phyloP scores from a whole-genome alignment of 441 rosid species.

The Capsella rubella region DNA sequence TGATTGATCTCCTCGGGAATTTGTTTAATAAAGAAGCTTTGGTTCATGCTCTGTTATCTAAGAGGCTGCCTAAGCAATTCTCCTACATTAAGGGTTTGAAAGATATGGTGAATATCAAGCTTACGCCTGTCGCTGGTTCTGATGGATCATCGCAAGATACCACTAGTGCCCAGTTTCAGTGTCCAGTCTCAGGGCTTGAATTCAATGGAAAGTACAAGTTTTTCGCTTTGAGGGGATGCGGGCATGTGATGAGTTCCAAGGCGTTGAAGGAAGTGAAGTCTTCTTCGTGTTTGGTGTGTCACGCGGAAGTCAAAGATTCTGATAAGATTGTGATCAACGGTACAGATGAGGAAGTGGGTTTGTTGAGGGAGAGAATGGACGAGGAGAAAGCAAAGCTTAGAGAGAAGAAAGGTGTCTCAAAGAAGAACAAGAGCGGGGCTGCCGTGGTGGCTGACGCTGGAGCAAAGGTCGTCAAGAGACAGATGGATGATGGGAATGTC shows the following conservation, averaged over 20 bases:
- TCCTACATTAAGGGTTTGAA: constrained; percentile 79
- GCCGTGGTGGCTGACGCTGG: constrained; percentile 52
- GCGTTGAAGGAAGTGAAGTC: constrained; percentile 93
- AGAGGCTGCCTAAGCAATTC: constrained; percentile 75
- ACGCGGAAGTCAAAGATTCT: constrained; percentile 62
- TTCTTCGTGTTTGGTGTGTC: constrained; percentile 83
- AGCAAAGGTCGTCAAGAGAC: constrained; percentile 47
- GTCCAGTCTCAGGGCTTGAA: constrained; percentile 81
- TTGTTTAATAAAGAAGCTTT: constrained; percentile 83
- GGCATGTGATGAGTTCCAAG: constrained; percentile 91
- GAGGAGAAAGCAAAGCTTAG: constrained; percentile 65
- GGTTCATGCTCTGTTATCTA: constrained; percentile 72
- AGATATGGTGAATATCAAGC: constrained; percentile 72
- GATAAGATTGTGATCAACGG: constrained; percentile 89
- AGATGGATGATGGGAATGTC: constrained; percentile 57
- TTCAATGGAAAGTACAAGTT: constrained; percentile 88
- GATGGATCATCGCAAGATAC: constrained; percentile 46
- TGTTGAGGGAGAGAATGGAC: constrained; percentile 75
- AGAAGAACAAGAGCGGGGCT: constrained; percentile 55
- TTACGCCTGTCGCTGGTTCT: constrained; percentile 58
- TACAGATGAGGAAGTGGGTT: constrained; percentile 71
- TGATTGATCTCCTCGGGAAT: constrained; percentile 83
- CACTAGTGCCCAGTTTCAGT: constrained; percentile 63
- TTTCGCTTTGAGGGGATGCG: constrained; percentile 75
- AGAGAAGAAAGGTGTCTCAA: constrained; percentile 66